Conservation (phyloP, 1,139 yeast species). For the Keqinozyma sinolaborantium region DNA sequence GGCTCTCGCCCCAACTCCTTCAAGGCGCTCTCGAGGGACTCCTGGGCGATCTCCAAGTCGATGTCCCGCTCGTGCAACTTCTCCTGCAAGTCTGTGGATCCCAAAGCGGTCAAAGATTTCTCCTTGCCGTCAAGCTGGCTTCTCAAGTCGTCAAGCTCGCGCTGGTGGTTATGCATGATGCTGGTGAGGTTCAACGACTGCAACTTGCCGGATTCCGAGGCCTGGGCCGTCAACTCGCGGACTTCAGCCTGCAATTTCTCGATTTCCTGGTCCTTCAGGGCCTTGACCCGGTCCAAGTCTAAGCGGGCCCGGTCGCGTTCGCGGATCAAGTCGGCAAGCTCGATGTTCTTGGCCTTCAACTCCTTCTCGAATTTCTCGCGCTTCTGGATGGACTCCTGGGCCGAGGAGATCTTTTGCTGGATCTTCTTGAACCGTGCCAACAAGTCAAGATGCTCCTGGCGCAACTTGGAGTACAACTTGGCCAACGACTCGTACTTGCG, state of each 20-base stretch:
- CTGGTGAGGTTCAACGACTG: slow-evolving; percentile 65
- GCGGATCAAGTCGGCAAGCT: slow-evolving; percentile 82
- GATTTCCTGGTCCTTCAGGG: slow-evolving; percentile 62
- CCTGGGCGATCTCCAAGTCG: slow-evolving; percentile 77
- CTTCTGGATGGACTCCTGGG: slow-evolving; percentile 86
- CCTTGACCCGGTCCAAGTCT: slow-evolving; percentile 72
- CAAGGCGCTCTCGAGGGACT: slow-evolving; percentile 74
- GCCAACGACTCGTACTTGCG: slow-evolving; percentile 88
- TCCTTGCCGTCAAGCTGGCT: slow-evolving; percentile 30
- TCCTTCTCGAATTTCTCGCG: slow-evolving; percentile 84
- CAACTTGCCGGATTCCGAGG: slow-evolving; percentile 61
- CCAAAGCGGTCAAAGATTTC: slow-evolving; percentile 16
- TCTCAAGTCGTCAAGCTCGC: slow-evolving; percentile 45
- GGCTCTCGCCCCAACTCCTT: too few species aligned
- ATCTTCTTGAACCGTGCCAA: slow-evolving; percentile 77
- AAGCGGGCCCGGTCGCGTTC: slow-evolving; percentile 88
- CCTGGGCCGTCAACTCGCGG: slow-evolving; percentile 57
- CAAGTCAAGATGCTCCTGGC: slow-evolving; percentile 86
- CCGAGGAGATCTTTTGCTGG: slow-evolving; percentile 88
- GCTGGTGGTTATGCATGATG: slow-evolving; percentile 61
- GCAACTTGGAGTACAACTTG: slow-evolving; percentile 81
- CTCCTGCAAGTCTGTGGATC: slow-evolving; percentile 35
- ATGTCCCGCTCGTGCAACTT: slow-evolving; percentile 66
- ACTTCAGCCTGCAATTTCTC: slow-evolving; percentile 66
- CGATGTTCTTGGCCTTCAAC: slow-evolving; percentile 79